Conservation (phyloP, 192 early-diverging fungal genomes). For the Paraglomus brasilianum region DNA sequence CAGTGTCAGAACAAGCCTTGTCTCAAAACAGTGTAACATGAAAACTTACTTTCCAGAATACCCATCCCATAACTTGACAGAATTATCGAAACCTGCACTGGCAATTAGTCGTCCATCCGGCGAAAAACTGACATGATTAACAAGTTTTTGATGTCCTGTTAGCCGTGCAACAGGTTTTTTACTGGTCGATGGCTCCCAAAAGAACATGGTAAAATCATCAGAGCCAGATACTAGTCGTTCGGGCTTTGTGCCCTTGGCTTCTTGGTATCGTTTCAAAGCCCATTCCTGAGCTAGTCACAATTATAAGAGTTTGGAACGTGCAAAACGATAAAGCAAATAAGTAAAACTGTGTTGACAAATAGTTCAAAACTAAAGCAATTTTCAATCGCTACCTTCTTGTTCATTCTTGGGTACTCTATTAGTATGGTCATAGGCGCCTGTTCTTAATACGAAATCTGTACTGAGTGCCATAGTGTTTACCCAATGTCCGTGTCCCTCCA, state of each 20-base stretch:
- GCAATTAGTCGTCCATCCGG: conserved; percentile 88
- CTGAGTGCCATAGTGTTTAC: conserved; percentile 91
- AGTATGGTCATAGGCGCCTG: conserved; percentile 89
- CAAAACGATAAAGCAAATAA: background rate
- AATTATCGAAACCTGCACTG: conserved; percentile 95
- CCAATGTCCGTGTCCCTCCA: conserved; percentile 96
- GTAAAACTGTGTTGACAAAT: background rate
- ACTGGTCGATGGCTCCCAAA: conserved; percentile 84
- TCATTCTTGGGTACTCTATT: conserved; percentile 54
- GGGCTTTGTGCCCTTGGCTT: conserved; percentile 59
- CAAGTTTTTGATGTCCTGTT: conserved; percentile 94
- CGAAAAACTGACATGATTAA: conserved; percentile 92
- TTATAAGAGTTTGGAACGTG: background rate
- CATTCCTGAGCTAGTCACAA: conserved; percentile 55
- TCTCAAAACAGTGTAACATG: background rate
- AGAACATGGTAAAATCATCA: conserved; percentile 96
- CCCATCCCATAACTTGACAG: conserved; percentile 97
- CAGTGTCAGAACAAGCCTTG: conserved; percentile 18
- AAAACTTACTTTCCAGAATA: conserved; percentile 63
- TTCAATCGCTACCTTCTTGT: conserved; percentile 50
- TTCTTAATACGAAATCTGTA: conserved; percentile 88
- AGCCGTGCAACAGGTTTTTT: conserved; percentile 82
- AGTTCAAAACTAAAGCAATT: background rate
- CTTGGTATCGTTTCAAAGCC: conserved; percentile 79
- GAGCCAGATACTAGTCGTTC: conserved; percentile 91